Base-by-base conservation (phyloP, 768 basidiomycete species). In the Mycena sanguinolenta region DNA sequence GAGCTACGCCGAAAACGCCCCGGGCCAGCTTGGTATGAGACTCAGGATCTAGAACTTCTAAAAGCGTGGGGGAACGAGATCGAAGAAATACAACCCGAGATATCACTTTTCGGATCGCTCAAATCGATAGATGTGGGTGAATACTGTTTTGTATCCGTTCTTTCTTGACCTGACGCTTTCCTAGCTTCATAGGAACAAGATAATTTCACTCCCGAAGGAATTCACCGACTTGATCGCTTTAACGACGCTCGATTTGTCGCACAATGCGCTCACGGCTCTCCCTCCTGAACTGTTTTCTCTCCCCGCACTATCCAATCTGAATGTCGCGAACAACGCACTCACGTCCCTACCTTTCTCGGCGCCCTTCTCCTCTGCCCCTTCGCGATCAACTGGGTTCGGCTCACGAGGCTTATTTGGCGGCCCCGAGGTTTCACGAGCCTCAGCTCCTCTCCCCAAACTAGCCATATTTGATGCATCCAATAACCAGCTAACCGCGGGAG, bases 61-160 rank as follows among this genome's bases (percentile, higher is more conserved):
- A 95, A 94, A 76, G 90, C 90, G 19, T 92, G 91, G 88, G 92
- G 90, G 75, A 95, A 96, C 74, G 90, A 92, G 23, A 95, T 96
- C 49, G 72, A 86, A 21, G 92, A 93, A 75, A 85, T 96, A 32
- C 94, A 95, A 73, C 90, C 89, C 27, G 95, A 96, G 77, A 91
- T 96, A 17, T 92, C 92, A 0, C 84, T 95, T 53, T 96, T 96
- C 76, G 94, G 94, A 3, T 93, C 92, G 4, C 82, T 96, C 61
- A 95, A 95, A 79, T 87, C 84, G 1, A 74, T 96, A 46, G 95
- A 96, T 79, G 94, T 94, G 81, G 65, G 94, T 82, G 19, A n/a
- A 34, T n/a, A 30, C 16, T 55, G 13, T 49, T 28, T 54, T 50
- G 28, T 8, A n/a, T 39, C 32, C 34, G 27, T 4, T 39, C 49